Percentiles rank a stretch among this genome's conserved stretches.
These are phyloP conservation scores for Colletotrichum australisinense DNA, from an alignment of 2,329 filamentous ascomycete species.

Conservation along the genomic window DNA sequence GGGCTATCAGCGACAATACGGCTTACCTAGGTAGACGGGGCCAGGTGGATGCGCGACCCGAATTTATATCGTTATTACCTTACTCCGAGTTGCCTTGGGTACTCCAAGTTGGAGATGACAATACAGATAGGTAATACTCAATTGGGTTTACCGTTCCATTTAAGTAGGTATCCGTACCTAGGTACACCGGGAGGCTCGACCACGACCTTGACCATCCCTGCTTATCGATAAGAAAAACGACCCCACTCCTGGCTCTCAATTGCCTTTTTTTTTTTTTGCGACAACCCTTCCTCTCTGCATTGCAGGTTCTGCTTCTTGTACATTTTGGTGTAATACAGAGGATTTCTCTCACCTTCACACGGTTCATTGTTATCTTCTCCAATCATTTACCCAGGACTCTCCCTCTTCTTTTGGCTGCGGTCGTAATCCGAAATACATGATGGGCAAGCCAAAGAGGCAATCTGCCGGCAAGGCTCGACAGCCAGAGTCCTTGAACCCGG, in stretches of 20 bases:
- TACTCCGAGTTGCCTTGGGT: too few species aligned
- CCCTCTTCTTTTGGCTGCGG: background rate
- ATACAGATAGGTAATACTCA: background rate
- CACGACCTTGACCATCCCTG: background rate
- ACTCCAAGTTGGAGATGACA: too few species aligned
- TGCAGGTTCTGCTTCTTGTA: background rate
- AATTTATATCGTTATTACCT: background rate
- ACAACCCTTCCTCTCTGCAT: background rate
- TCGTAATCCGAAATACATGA: background rate
- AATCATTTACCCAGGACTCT: background rate
- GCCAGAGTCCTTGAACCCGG: conserved; percentile 56
- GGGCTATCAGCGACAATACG: background rate
- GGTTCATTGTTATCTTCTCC: background rate
- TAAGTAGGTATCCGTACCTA: too few species aligned
- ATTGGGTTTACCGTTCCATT: background rate
- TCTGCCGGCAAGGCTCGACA: background rate
- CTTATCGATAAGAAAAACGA: background rate
- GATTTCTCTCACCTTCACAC: background rate
- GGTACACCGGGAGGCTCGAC: too few species aligned
- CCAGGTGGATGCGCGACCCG: background rate
- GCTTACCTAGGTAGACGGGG: background rate
- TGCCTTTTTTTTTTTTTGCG: background rate
- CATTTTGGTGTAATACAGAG: background rate
- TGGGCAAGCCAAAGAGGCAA: conserved; percentile 27
- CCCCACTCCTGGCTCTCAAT: background rate